Evolutionary conservation across 345 rosid species (phyloP).

Genomic region (Rhodamnia argentea): DNA sequence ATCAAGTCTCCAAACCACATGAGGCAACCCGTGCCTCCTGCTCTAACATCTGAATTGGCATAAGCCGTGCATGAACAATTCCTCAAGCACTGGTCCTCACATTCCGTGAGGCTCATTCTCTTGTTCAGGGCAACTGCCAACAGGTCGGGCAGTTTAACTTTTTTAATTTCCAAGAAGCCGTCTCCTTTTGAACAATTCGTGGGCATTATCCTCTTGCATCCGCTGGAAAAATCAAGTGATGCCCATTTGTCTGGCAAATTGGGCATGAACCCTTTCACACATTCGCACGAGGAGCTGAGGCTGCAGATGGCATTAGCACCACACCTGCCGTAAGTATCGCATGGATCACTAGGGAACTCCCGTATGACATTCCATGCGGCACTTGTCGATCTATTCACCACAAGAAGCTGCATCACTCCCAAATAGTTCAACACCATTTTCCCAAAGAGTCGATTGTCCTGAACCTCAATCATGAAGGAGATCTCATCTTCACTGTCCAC

Average conservation of each 20-base stretch:
- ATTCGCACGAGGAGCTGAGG: slow-evolving; percentile 1
- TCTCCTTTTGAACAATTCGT: slow-evolving; percentile 1
- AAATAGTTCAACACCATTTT: neutral
- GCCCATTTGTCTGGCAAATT: slow-evolving; percentile 15
- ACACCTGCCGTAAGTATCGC: neutral
- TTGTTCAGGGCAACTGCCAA: neutral
- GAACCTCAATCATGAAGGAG: slow-evolving; percentile 7
- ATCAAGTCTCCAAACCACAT: slow-evolving; percentile 23
- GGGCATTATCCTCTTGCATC: neutral
- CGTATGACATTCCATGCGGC: neutral
- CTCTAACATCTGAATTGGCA: neutral
- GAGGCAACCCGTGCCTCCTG: slow-evolving; percentile 27
- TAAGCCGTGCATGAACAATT: slow-evolving; percentile 25
- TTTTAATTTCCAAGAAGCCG: neutral
- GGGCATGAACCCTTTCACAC: slow-evolving; percentile 29
- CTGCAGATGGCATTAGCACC: slow-evolving; percentile 1
- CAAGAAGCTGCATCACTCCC: neutral
- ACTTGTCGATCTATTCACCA: neutral
- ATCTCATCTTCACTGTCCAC: neutral
- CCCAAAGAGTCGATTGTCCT: neutral
- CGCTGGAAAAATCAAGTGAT: neutral
- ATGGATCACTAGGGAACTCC: neutral
- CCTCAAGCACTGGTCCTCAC: slow-evolving; percentile 5
- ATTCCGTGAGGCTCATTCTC: slow-evolving; percentile 9
- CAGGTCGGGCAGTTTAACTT: slow-evolving; percentile 13